phyloP scores from a whole-genome alignment of 495 filamentous ascomycete genomes.

The Talaromyces trachyspermus region DNA sequence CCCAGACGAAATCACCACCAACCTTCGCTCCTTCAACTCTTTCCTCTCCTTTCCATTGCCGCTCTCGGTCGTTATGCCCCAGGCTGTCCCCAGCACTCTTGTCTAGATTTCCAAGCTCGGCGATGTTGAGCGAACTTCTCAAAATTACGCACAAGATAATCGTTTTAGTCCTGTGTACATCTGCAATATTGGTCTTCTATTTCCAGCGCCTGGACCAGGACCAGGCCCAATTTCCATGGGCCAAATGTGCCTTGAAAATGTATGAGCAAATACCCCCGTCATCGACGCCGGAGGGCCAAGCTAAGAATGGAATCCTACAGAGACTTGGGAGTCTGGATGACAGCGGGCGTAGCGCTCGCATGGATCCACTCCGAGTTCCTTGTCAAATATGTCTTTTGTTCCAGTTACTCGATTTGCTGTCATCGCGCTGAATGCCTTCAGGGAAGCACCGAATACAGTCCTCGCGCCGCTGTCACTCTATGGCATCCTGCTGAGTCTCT shows the following conservation, averaged over 20 bases:
- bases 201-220: background rate
- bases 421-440: background rate
- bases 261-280: background rate
- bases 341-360: background rate
- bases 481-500: background rate
- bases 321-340: background rate
- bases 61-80: background rate
- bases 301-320: background rate
- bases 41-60: background rate
- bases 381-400: background rate
- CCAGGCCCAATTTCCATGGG: background rate
- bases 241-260: background rate
- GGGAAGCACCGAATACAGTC: background rate
- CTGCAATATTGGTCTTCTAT: background rate
- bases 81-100: background rate
- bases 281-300: background rate
- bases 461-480: background rate
- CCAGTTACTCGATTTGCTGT: background rate
- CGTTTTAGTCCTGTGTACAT: background rate
- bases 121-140: background rate
- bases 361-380: background rate
- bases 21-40: background rate
- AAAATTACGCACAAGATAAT: background rate
- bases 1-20: no score
- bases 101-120: background rate